A percentile compares a stretch with the other conserved stretches of the same genome.
These are phyloP conservation scores for Hypholoma fasciculare DNA, from an alignment of 768 basidiomycete species.

Conservation along the genomic window DNA sequence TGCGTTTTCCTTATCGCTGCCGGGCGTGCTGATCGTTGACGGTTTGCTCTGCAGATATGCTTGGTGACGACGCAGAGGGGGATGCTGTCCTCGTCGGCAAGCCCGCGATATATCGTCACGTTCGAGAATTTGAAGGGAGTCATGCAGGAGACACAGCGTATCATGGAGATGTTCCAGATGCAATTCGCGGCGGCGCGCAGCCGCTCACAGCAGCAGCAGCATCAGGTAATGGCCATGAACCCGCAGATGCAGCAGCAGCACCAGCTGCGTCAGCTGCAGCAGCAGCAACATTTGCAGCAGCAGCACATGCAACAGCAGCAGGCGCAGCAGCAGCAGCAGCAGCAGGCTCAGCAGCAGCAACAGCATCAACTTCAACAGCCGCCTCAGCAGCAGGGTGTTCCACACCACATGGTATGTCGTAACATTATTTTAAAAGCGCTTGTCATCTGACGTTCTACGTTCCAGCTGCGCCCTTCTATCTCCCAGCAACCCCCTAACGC, in stretches of 20 bases:
- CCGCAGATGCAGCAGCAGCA: conserved; percentile 19
- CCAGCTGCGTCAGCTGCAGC: conserved; percentile 4
- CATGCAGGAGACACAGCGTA: conserved; percentile 39
- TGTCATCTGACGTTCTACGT: conserved; percentile 6
- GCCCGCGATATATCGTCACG: conserved; percentile 40
- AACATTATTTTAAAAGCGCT: neutral
- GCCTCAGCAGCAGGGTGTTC: neutral
- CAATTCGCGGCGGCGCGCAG: conserved; percentile 17
- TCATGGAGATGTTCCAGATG: conserved; percentile 38
- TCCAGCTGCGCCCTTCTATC: conserved; percentile 13
- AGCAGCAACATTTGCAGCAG: neutral
- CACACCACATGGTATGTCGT: neutral
- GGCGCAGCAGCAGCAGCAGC: conserved; percentile 11
- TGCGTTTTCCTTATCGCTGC: conserved; percentile 30
- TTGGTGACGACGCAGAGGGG: conserved; percentile 45
- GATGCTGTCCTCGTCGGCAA: conserved; percentile 32
- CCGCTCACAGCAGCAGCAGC: neutral
- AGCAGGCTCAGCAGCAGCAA: conserved; percentile 15
- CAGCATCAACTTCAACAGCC: neutral
- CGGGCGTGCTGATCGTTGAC: neutral
- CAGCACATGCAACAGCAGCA: neutral
- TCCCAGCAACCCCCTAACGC: conserved; percentile 21
- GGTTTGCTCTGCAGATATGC: conserved; percentile 27
- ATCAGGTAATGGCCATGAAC: conserved; percentile 15
- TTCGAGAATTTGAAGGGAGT: conserved; percentile 44